Evolutionary conservation across 768 basidiomycete species (phyloP).

Genomic region (Megacollybia marginata): DNA sequence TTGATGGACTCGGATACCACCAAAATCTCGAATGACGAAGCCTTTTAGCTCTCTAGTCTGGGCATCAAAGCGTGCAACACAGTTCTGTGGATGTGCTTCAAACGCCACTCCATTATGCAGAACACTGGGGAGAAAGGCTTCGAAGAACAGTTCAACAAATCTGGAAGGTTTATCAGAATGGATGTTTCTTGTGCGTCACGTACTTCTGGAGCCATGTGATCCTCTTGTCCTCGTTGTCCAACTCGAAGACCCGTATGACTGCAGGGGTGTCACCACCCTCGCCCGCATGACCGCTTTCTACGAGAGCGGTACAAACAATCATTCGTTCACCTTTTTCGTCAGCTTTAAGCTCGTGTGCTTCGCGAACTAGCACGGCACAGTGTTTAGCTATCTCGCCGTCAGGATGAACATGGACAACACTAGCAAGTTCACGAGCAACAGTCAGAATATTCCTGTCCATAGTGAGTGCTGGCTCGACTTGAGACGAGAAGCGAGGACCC

Average conservation of each 20-base stretch:
- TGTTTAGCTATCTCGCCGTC: constrained; percentile 48
- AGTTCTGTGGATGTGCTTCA: constrained; percentile 56
- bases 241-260: constrained; percentile 41
- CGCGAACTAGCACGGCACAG: constrained; percentile 45
- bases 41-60: constrained; percentile 41
- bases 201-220: constrained; percentile 45
- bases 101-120: constrained; percentile 51
- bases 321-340: constrained; percentile 41
- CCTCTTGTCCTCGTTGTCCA: constrained; percentile 44
- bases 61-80: constrained; percentile 45
- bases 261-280: constrained; percentile 36
- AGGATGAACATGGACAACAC: constrained; percentile 38
- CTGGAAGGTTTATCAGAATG: constrained; percentile 17
- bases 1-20: constrained; percentile 46
- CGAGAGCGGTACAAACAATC: constrained; percentile 51
- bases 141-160: constrained; percentile 41
- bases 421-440: constrained; percentile 49
- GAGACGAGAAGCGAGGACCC: constrained; percentile 46
- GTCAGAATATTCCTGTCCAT: constrained; percentile 43
- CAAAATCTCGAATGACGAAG: constrained; percentile 53
- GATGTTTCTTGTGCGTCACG: constrained; percentile 4
- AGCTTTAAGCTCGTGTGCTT: constrained; percentile 40
- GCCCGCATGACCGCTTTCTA: constrained; percentile 46
- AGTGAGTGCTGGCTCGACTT: constrained; percentile 41
- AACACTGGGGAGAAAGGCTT: constrained; percentile 49